Conservation (phyloP, 331 rosid genomes). For the Spiraea crenata region DNA sequence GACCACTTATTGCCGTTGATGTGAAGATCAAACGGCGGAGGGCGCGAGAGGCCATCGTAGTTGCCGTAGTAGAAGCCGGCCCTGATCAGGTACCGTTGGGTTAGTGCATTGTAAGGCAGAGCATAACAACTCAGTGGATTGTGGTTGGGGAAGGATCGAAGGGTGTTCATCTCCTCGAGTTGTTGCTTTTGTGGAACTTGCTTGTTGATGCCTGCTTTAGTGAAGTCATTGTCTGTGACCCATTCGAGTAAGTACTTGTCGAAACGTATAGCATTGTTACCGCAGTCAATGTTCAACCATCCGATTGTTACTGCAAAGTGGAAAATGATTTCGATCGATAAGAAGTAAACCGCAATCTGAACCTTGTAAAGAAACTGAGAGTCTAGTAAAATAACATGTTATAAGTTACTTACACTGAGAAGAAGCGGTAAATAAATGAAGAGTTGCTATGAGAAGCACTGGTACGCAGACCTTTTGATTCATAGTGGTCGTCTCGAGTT, state of each 20-base stretch:
- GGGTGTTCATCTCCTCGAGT: constrained; percentile 12
- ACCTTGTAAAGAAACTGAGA: not conserved
- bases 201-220: constrained; percentile 22
- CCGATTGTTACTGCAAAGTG: not conserved
- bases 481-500: not conserved
- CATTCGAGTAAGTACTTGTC: not conserved
- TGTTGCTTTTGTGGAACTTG: constrained; percentile 3
- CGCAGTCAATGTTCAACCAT: constrained; percentile 32
- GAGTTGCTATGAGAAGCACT: not conserved
- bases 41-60: constrained; percentile 15
- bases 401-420: not conserved
- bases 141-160: constrained; percentile 18
- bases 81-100: constrained; percentile 17
- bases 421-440: not conserved
- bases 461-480: not conserved
- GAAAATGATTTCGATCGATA: not conserved
- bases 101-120: not conserved
- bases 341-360: not conserved
- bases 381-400: not conserved
- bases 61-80: constrained; percentile 34
- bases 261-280: not conserved
- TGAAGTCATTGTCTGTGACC: constrained; percentile 20
- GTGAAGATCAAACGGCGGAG: constrained; percentile 24
- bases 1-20: constrained; percentile 6
- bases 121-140: constrained; percentile 19